These are phyloP conservation scores for Lipomyces sp. DNA, from an alignment of 805 yeast species.

Conservation along the genomic window DNA sequence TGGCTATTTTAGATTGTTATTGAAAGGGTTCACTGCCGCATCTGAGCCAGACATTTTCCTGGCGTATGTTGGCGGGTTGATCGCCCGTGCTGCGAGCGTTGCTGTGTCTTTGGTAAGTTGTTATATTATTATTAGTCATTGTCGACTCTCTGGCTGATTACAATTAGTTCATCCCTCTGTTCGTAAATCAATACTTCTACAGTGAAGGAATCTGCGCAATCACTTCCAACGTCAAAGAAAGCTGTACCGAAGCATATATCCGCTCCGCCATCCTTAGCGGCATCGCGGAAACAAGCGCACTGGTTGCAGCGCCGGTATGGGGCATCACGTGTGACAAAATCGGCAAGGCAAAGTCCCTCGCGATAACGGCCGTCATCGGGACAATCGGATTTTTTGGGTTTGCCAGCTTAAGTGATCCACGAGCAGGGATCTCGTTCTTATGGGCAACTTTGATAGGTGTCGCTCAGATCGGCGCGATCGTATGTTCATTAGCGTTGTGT, in stretches of 20 bases:
- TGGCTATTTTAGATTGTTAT: conserved; percentile 51
- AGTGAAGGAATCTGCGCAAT: conserved; percentile 55
- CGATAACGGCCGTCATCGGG: conserved; percentile 53
- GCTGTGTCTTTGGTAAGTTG: conserved; percentile 36
- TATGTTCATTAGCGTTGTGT: conserved; percentile 67
- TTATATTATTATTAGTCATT: not conserved
- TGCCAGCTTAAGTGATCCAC: conserved; percentile 47
- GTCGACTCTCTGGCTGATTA: conserved; percentile 47
- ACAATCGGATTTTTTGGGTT: conserved; percentile 51
- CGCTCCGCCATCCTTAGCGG: conserved; percentile 73
- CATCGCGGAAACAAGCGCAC: conserved; percentile 60
- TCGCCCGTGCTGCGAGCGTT: conserved; percentile 67
- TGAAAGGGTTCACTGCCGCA: conserved; percentile 56
- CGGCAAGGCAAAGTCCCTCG: conserved; percentile 48
- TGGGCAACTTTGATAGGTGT: conserved; percentile 58
- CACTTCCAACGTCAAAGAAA: conserved; percentile 41
- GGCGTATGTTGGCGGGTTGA: conserved; percentile 65
- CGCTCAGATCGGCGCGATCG: conserved; percentile 65
- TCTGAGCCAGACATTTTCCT: conserved; percentile 53
- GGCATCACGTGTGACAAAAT: conserved; percentile 60
- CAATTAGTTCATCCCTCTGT: conserved; percentile 62
- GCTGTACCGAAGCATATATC: conserved; percentile 67
- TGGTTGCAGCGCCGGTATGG: conserved; percentile 66
- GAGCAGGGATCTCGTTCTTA: conserved; percentile 45
- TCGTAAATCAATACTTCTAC: conserved; percentile 61